Base-by-base conservation (phyloP, 2,329 filamentous ascomycete genomes). In the Clarireedia sp. region DNA sequence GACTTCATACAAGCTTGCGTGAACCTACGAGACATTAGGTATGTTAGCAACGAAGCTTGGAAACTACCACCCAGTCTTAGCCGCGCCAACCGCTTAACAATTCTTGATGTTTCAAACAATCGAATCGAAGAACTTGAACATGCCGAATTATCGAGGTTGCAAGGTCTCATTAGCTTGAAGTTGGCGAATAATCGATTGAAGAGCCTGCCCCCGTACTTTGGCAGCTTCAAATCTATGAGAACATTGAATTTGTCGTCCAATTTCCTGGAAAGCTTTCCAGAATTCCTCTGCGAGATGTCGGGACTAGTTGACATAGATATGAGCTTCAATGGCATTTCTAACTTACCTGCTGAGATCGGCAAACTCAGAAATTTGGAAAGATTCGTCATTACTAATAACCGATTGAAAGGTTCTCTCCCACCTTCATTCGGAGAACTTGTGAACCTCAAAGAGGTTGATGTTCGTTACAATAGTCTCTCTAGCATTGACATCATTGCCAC, bases 1-100 rank as follows among this genome's bases (percentile, higher is more conserved):
- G 94, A 99, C 70, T 99, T 99, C 68, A 91, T 99, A 54, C 90
- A 95, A 69, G 88, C 89, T 26, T 99, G 94, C 72, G 84, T 86
- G 63, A 90, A 92, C 66, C 75, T 99, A 19, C 84, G 92, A 50
- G 94, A 99, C 69, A 94, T 99, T 76, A 96, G 95, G 67, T 99
- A 87, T 71, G 90, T 89, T 63, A 92, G 90, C 67, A 97, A 97
- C 65, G 94, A 99, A 70, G 89, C 91, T 2, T 85, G 88, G 70
- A 86, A 86, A 65, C 74, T 99, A 23, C 94, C 94, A 3, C 80
- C 85, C 6, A 96, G 91, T 69, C 78, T 99, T 52, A 85, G 87
- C 60, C 78, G 91, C 63, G 92, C 94, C 24, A 84, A 76, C 60
- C 85, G 84, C 59, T 76, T 99, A 64, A 96, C 90, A 0, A 91